phyloP scores from a whole-genome alignment of 805 yeast genomes.

The Monosporozyma yasuniensis region DNA sequence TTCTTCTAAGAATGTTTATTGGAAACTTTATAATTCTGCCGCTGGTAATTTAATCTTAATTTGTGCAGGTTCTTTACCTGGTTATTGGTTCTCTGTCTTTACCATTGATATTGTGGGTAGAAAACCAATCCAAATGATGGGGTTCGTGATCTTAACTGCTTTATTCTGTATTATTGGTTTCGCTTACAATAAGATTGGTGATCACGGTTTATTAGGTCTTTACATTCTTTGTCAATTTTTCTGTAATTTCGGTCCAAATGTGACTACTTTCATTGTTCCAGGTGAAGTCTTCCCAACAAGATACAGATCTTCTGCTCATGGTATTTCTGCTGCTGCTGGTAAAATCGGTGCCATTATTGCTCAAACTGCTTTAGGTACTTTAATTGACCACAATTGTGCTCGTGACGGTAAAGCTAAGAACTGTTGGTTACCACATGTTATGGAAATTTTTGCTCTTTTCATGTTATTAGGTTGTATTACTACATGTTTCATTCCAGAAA shows the following conservation, averaged over 20 bases:
- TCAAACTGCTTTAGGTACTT: conserved; percentile 78
- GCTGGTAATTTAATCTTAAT: conserved; percentile 89
- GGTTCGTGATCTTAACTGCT: conserved; percentile 62
- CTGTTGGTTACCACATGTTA: conserved; percentile 86
- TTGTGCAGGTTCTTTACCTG: conserved; percentile 93
- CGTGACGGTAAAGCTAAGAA: conserved; percentile 37
- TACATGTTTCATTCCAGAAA: conserved; percentile 72
- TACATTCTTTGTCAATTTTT: conserved; percentile 79
- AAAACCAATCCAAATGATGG: conserved; percentile 70
- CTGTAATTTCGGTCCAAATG: conserved; percentile 89
- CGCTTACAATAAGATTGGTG: conserved; percentile 62
- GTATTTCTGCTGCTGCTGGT: conserved; percentile 88
- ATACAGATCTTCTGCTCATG: conserved; percentile 93
- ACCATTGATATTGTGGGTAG: conserved; percentile 77
- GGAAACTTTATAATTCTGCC: conserved; percentile 62
- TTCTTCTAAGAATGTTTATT: conserved; percentile 58
- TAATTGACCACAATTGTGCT: conserved; percentile 70
- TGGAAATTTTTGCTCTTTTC: conserved; percentile 88
- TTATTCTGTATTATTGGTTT: conserved; percentile 77
- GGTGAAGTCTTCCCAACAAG: conserved; percentile 92
- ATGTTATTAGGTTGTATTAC: conserved; percentile 71
- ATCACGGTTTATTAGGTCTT: conserved; percentile 61
- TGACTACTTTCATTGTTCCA: conserved; percentile 83
- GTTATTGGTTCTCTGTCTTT: conserved; percentile 81
- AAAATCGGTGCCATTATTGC: conserved; percentile 91